Base-by-base conservation (phyloP, 2,329 filamentous ascomycete species). In the Phaeosphaeria sp. region DNA sequence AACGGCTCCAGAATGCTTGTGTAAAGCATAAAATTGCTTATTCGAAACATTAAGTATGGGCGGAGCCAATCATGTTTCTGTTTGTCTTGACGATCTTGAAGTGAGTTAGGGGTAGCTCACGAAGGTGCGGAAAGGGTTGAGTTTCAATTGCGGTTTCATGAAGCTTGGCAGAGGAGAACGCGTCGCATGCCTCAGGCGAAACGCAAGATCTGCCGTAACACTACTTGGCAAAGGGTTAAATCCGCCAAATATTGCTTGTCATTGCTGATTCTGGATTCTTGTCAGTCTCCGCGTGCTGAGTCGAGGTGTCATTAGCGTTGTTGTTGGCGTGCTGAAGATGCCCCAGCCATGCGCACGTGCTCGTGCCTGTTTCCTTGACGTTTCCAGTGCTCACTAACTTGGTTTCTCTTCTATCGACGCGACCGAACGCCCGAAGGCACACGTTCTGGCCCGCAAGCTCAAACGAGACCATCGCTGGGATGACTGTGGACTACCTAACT, bases 131-230 rank as follows among this genome's bases (percentile, higher is more conserved):
- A 36, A 53, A 49, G 50, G 33, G 51, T 21, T 47, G 56, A 27
- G 63, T 66, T 66, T 66, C 61, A 59, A 53, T 49, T 44, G 55
- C 27, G 24, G 63, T 66, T 66, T 66, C 63, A 63, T 49, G 49
- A 58, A 18, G 45, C 63, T 66, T 66, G 63, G 63, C 59, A 54
- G n/a, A 55, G 43, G 44, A 36, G 45, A 48, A 49, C 47, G 56
- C 51, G 46, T 58, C 22, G 52, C 30, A 46, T 66, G 61, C 63
- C 59, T 66, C 51, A 62, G 53, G 55, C 58, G 44, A 49, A 47
- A 49, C 44, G 24, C 21, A 18, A 30, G 25, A 21, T 18, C 50
- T 27, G n/a, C 51, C 21, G 39, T 30, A 18, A n/a, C 33, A 18
- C 13, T 43, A 5, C 30, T 46, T 46, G 22, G 20, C 20, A n/a